Evolutionary conservation across 31 red algal genomes (phyloP).

Genomic region (Odonthalia washingtoniensis): DNA sequence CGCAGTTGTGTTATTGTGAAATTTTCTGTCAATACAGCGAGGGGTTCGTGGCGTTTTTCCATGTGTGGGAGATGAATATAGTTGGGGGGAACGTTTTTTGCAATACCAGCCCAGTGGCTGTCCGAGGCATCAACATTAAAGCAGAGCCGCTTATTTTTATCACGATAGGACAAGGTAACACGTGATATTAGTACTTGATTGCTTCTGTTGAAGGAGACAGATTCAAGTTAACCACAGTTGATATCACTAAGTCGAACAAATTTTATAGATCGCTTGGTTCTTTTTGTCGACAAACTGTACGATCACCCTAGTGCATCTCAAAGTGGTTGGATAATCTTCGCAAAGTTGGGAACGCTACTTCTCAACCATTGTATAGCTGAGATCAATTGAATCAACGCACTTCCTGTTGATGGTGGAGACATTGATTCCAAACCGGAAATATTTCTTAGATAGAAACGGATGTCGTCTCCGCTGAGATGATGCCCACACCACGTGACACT

Average conservation of each 20-base stretch:
- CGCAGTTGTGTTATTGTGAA: background rate
- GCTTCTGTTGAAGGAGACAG: background rate
- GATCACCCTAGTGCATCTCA: background rate
- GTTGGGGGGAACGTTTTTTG: background rate
- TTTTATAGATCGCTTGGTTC: background rate
- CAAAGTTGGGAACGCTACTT: conserved; percentile 5
- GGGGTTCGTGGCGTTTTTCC: conserved; percentile 18
- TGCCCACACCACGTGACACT: background rate
- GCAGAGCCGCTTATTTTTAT: background rate
- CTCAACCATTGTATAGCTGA: conserved; percentile 5
- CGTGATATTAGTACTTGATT: background rate
- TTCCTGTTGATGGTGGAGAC: background rate
- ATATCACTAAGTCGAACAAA: background rate
- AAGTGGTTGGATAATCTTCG: background rate
- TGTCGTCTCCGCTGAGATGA: background rate
- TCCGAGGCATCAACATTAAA: background rate
- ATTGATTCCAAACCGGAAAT: background rate
- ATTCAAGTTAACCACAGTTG: background rate
- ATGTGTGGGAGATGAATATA: background rate
- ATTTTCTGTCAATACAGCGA: background rate
- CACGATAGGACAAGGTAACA: background rate
- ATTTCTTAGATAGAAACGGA: background rate
- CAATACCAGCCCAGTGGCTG: background rate
- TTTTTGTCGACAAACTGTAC: background rate
- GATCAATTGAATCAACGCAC: background rate